Evolutionary conservation across 2,329 filamentous ascomycete species (phyloP).

Genomic region (Penicillium sp.): DNA sequence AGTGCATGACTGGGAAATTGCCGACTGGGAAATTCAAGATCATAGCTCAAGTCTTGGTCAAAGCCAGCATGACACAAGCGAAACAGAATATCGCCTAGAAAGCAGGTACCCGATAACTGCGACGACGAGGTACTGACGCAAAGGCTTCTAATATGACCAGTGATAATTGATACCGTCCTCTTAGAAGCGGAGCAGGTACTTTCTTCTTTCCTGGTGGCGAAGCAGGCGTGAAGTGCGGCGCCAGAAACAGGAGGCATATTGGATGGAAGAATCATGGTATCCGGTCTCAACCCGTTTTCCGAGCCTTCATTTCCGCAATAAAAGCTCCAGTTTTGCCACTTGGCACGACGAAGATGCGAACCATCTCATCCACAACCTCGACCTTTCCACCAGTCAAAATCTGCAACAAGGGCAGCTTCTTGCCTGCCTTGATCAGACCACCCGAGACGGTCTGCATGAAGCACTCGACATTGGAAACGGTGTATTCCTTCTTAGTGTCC

Average conservation of each 20-base stretch:
- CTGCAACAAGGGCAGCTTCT: conserved; percentile 75
- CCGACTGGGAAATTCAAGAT: neutral
- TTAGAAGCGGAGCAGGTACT: neutral
- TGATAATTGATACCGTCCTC: neutral
- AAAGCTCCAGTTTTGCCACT: conserved; percentile 68
- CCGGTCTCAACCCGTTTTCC: conserved; percentile 49
- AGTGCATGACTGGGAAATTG: neutral
- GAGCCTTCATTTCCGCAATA: conserved; percentile 80
- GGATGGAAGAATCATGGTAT: neutral
- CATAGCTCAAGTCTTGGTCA: neutral
- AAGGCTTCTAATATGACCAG: neutral
- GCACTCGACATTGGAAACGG: conserved; percentile 68
- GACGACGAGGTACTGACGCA: neutral
- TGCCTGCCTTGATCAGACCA: conserved; percentile 84
- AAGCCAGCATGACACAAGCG: neutral
- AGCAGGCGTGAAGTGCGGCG: neutral
- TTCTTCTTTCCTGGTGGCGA: neutral
- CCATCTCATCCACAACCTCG: conserved; percentile 82
- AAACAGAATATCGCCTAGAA: neutral
- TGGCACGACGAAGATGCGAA: conserved; percentile 81
- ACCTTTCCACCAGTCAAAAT: conserved; percentile 73
- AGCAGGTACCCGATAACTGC: neutral
- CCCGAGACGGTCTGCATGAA: conserved; percentile 82
- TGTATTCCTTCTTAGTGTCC: conserved; percentile 71
- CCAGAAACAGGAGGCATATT: neutral